Percentiles rank a stretch among this genome's conserved stretches.
Evolutionary conservation across 2,329 filamentous ascomycete genomes (phyloP).

Genomic region (Diplocarpon mali): DNA sequence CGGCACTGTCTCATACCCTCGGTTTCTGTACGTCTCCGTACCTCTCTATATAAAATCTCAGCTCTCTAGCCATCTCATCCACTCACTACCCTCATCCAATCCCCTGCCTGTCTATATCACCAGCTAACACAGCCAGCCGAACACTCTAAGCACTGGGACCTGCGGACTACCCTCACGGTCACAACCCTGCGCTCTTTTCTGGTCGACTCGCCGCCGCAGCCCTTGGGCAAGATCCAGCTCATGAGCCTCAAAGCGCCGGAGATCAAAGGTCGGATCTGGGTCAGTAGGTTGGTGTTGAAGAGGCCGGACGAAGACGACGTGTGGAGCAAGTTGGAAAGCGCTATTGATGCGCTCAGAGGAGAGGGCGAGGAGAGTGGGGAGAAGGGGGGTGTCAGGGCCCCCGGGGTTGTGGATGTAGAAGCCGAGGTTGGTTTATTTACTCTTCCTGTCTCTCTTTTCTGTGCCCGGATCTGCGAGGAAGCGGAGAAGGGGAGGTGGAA

Average conservation of each 20-base stretch:
- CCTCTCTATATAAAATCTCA: neutral
- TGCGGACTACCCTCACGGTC: conserved; percentile 63
- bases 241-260: conserved; percentile 50
- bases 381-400: conserved; percentile 32
- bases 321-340: conserved; percentile 44
- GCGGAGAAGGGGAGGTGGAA: no score
- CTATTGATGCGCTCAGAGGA: conserved; percentile 43
- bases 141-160: conserved; percentile 64
- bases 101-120: neutral
- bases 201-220: conserved; percentile 21
- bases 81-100: neutral
- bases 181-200: conserved; percentile 60
- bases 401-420: conserved; percentile 46
- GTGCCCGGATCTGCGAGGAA: no score
- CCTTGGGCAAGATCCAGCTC: conserved; percentile 51
- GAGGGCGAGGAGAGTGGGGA: conserved; percentile 16
- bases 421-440: conserved; percentile 36
- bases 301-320: conserved; percentile 44
- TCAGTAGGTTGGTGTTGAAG: conserved; percentile 57
- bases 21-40: conserved; percentile 35
- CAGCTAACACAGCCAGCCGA: conserved; percentile 32
- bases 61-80: neutral
- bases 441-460: no score
- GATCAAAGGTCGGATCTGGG: conserved; percentile 73
- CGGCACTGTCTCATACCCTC: conserved; percentile 52